Conservation (phyloP, 495 filamentous ascomycete species). For the Penicillium paradoxum region DNA sequence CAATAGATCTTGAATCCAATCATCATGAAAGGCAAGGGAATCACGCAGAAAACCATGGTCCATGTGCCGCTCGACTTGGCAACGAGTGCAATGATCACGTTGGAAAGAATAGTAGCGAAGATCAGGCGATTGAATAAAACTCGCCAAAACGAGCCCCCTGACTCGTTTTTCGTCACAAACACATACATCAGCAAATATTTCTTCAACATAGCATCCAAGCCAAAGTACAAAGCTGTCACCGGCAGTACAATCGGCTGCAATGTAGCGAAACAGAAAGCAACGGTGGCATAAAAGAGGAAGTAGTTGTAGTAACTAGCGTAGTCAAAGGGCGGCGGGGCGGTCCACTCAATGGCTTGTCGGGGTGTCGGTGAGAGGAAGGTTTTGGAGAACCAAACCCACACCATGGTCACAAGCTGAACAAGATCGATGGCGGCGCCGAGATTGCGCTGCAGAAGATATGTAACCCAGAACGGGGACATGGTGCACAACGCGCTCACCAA, state of each 20-base stretch:
- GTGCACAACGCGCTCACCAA: constrained; percentile 66
- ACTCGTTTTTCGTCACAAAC: constrained; percentile 94
- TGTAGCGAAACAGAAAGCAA: constrained; percentile 78
- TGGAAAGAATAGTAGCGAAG: constrained; percentile 74
- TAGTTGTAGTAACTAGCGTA: constrained; percentile 95
- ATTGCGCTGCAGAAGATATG: constrained; percentile 87
- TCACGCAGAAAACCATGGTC: constrained; percentile 59
- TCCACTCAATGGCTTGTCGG: constrained; percentile 87
- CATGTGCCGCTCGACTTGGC: constrained; percentile 54
- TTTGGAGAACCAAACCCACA: constrained; percentile 75
- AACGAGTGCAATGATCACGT: constrained; percentile 71
- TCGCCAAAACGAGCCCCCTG: constrained; percentile 91
- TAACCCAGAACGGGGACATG: constrained; percentile 88
- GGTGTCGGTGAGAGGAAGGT: constrained; percentile 86
- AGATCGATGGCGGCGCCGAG: constrained; percentile 87
- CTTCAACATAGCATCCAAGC: constrained; percentile 81
- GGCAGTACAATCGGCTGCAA: constrained; percentile 89
- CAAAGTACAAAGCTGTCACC: constrained; percentile 85
- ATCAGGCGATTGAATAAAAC: constrained; percentile 86
- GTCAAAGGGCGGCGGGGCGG: constrained; percentile 87
- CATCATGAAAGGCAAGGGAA: constrained; percentile 77
- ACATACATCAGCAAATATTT: constrained; percentile 94
- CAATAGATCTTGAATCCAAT: constrained; percentile 86
- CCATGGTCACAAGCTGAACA: constrained; percentile 72
- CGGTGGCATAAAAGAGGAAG: constrained; percentile 90